Percentiles rank a stretch among this genome's conserved stretches.
These are phyloP conservation scores for Diaporthe sp. DNA, from an alignment of 2,329 filamentous ascomycete species.

Conservation along the genomic window DNA sequence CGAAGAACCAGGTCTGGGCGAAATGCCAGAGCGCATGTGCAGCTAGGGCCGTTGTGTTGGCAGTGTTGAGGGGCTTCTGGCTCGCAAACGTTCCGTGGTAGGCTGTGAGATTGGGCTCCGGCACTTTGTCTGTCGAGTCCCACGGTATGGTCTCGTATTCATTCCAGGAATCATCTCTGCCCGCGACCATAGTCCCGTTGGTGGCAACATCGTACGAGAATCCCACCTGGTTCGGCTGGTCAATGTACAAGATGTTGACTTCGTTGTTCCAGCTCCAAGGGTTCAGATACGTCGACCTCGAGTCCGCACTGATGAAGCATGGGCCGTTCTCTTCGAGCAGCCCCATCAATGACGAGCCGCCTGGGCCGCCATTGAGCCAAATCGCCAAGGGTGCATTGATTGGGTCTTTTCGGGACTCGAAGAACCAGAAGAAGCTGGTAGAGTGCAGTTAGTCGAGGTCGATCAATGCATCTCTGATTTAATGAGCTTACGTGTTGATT, in stretches of 20 bases:
- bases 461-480: neutral
- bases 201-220: slow-evolving; percentile 42
- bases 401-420: slow-evolving; percentile 36
- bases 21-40: slow-evolving; percentile 73
- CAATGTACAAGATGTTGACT: slow-evolving; percentile 70
- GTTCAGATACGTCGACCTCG: slow-evolving; percentile 63
- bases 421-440: slow-evolving; percentile 37
- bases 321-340: slow-evolving; percentile 65
- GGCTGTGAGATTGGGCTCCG: slow-evolving; percentile 53
- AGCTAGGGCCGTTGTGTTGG: slow-evolving; percentile 63
- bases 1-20: slow-evolving; percentile 68
- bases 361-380: slow-evolving; percentile 73
- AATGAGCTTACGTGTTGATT: slow-evolving; percentile 36
- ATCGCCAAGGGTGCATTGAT: slow-evolving; percentile 59
- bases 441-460: neutral
- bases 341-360: slow-evolving; percentile 67
- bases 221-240: slow-evolving; percentile 59
- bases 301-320: slow-evolving; percentile 65
- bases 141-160: slow-evolving; percentile 41
- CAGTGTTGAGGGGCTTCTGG: slow-evolving; percentile 57
- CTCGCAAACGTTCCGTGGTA: slow-evolving; percentile 52
- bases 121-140: slow-evolving; percentile 53
- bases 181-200: slow-evolving; percentile 19
- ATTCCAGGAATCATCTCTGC: neutral
- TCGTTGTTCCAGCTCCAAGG: slow-evolving; percentile 73